Evolutionary conservation across 352 stramenopile genomes (phyloP).

Genomic region (Phytopythium helicoides): DNA sequence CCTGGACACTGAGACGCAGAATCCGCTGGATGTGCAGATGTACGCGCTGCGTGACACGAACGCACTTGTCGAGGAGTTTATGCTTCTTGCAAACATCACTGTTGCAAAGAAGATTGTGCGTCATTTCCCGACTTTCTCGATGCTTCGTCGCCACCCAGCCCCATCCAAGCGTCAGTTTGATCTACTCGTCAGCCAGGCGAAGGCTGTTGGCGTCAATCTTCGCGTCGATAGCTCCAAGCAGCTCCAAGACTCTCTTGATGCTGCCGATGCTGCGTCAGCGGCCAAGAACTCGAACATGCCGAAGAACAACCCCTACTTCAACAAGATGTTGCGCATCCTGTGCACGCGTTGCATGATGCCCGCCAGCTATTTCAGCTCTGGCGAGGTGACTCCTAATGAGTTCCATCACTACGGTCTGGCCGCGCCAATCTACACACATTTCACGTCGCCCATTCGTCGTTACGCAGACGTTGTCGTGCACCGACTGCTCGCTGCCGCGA

Average conservation of each 20-base stretch:
- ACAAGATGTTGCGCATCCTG: slow-evolving; percentile 97
- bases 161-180: slow-evolving; percentile 95
- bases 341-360: slow-evolving; percentile 98
- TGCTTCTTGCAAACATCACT: slow-evolving; percentile 99
- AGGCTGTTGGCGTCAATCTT: slow-evolving; percentile 75
- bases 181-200: slow-evolving; percentile 74
- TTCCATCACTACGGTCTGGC: slow-evolving; percentile 99
- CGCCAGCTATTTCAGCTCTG: slow-evolving; percentile 98
- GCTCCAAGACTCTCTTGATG: slow-evolving; percentile 81
- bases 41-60: slow-evolving; percentile 96
- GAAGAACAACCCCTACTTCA: slow-evolving; percentile 94
- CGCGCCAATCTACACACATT: slow-evolving; percentile 99
- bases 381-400: slow-evolving; percentile 93
- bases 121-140: slow-evolving; percentile 94
- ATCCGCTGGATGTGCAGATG: slow-evolving; percentile 97
- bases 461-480: slow-evolving; percentile 99
- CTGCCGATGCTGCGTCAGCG: slow-evolving; percentile 49
- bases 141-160: slow-evolving; percentile 94
- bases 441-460: slow-evolving; percentile 98
- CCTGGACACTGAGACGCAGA: slow-evolving; percentile 97
- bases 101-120: slow-evolving; percentile 95
- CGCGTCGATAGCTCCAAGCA: slow-evolving; percentile 80
- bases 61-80: slow-evolving; percentile 98
- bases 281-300: slow-evolving; percentile 27
- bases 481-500: slow-evolving; percentile 94